A percentile compares a stretch with the other conserved stretches of the same genome.
These are phyloP conservation scores for Chlamydomonas incerta DNA, from an alignment of 139 green algal genomes.

Conservation along the genomic window DNA sequence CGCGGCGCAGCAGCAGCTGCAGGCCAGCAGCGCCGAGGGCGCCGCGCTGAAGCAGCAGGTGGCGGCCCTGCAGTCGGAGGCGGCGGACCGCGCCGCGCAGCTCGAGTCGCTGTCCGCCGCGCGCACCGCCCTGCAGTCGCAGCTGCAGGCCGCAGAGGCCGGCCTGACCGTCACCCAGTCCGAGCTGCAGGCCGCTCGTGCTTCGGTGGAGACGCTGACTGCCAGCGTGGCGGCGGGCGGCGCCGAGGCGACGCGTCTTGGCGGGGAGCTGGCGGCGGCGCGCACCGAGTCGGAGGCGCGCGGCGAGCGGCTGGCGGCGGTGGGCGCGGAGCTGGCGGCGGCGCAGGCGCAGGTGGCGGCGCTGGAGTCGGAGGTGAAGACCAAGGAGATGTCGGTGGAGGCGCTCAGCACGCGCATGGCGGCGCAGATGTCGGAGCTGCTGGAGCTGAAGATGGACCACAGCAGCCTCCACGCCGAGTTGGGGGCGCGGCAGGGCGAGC, in stretches of 20 bases:
- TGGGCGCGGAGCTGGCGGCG: background rate
- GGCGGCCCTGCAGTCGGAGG: background rate
- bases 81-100: background rate
- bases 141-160: background rate
- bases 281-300: background rate
- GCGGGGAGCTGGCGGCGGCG: background rate
- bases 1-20: background rate
- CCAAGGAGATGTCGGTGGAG: conserved; percentile 16
- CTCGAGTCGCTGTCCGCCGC: background rate
- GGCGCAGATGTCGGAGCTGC: background rate
- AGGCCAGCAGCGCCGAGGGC: background rate
- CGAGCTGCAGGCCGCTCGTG: background rate
- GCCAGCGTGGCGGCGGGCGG: background rate
- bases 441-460: background rate
- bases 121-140: background rate
- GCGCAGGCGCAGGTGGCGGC: background rate
- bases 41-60: background rate
- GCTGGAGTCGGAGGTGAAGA: background rate
- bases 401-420: background rate
- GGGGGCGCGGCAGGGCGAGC: background rate
- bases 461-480: background rate
- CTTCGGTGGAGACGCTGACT: background rate
- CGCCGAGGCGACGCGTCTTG: background rate
- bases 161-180: background rate
- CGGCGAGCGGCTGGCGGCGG: background rate